A percentile compares a stretch with the other conserved stretches of the same genome.
Conservation (phyloP, 257 asterid species). For the Primulina huaijiensis region DNA sequence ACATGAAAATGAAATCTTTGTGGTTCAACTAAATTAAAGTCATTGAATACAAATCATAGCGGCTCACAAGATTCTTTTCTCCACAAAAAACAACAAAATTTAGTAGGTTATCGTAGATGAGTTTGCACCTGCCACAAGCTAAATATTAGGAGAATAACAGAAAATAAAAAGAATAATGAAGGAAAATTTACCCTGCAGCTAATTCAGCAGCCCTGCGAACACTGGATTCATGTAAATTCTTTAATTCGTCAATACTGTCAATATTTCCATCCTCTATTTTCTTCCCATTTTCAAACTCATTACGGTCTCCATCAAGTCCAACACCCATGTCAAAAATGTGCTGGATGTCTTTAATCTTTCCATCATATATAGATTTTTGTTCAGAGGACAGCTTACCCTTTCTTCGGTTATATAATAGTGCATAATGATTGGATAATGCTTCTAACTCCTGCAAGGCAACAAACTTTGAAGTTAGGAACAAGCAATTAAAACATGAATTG, state of each 20-base stretch:
- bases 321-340: constrained; percentile 64
- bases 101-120: not conserved
- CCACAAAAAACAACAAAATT: not conserved
- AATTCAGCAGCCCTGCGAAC: constrained; percentile 94
- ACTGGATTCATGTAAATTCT: constrained; percentile 76
- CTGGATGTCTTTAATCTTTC: constrained; percentile 83
- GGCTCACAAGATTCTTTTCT: no score
- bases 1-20: no score
- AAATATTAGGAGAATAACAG: not conserved
- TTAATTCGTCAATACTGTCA: constrained; percentile 56
- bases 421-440: constrained; percentile 86
- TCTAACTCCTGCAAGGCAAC: constrained; percentile 72
- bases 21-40: no score
- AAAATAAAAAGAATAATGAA: constrained; percentile 17
- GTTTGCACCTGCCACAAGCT: constrained; percentile 6
- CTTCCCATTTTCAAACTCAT: constrained; percentile 79
- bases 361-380: constrained; percentile 70
- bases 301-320: constrained; percentile 56
- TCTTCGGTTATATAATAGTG: constrained; percentile 73
- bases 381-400: constrained; percentile 83
- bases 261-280: constrained; percentile 59
- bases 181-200: constrained; percentile 78
- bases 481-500: constrained; percentile 10
- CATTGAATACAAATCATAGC: no score
- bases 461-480: constrained; percentile 23